Conservation (phyloP, 2,329 filamentous ascomycete species). For the Penicillium verrucosum region DNA sequence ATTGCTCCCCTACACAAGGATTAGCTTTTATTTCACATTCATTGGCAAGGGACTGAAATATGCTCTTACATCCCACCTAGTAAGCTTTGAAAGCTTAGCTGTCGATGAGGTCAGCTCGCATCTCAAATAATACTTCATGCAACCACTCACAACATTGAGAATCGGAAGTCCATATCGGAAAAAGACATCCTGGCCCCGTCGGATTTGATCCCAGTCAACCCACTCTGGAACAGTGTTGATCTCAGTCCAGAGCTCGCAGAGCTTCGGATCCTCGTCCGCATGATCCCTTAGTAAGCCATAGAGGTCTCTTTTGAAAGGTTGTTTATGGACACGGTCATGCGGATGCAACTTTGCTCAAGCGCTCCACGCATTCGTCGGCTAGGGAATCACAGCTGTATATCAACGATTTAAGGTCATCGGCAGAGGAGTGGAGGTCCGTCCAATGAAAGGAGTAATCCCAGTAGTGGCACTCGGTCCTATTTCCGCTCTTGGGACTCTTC, state of each 20-base stretch:
- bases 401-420: too few relatives aligned
- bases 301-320: constrained; percentile 53
- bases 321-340: constrained; percentile 9
- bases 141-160: constrained; percentile 50
- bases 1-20: constrained; percentile 54
- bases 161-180: constrained; percentile 70
- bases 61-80: constrained; percentile 27
- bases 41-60: too few relatives aligned
- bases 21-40: background rate
- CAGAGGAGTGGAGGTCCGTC: too few relatives aligned
- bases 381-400: too few relatives aligned
- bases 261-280: constrained; percentile 51
- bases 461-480: too few relatives aligned
- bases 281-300: constrained; percentile 62
- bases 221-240: constrained; percentile 66
- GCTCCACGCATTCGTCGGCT: too few relatives aligned
- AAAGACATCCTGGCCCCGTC: constrained; percentile 71
- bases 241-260: constrained; percentile 61
- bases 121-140: constrained; percentile 9
- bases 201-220: constrained; percentile 73
- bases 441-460: too few relatives aligned
- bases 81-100: constrained; percentile 34
- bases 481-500: too few relatives aligned
- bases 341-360: constrained; percentile 51
- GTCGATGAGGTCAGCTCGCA: constrained; percentile 1